These are phyloP conservation scores for Anacardium occidentale DNA, from an alignment of 345 rosid genomes.

Conservation along the genomic window DNA sequence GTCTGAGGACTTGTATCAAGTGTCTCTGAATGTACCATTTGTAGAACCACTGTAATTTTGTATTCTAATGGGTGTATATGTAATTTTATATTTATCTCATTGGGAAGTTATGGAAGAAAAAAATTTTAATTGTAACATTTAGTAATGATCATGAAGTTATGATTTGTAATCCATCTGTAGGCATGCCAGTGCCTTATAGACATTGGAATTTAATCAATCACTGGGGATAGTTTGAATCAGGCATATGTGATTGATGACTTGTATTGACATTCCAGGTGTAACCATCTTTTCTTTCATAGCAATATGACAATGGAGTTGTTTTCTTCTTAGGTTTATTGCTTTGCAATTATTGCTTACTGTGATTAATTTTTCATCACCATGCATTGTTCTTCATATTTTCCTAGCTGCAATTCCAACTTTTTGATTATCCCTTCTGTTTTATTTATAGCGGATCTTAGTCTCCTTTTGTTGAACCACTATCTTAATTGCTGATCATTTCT, in stretches of 20 bases:
- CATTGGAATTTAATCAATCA: background rate
- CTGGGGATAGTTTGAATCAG: background rate
- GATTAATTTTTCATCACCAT: too few relatives aligned
- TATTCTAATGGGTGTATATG: background rate
- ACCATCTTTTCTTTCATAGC: background rate
- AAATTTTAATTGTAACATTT: background rate
- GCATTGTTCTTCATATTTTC: background rate
- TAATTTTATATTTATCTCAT: background rate
- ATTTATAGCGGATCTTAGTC: too few relatives aligned
- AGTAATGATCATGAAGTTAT: background rate
- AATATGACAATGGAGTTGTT: background rate
- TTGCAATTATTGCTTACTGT: background rate
- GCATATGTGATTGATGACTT: background rate
- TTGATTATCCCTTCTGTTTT: background rate
- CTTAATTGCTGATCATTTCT: slow-evolving; percentile 11
- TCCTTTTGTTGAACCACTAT: background rate
- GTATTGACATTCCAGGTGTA: background rate
- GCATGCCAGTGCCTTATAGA: background rate
- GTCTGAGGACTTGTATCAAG: background rate
- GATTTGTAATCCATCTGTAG: background rate
- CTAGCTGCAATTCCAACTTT: background rate
- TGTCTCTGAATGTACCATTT: background rate
- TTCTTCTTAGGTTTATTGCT: background rate
- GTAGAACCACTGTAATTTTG: background rate
- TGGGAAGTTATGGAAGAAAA: background rate